phyloP scores from a whole-genome alignment of 495 filamentous ascomycete genomes.

The Polyplosphaeria fusca region DNA sequence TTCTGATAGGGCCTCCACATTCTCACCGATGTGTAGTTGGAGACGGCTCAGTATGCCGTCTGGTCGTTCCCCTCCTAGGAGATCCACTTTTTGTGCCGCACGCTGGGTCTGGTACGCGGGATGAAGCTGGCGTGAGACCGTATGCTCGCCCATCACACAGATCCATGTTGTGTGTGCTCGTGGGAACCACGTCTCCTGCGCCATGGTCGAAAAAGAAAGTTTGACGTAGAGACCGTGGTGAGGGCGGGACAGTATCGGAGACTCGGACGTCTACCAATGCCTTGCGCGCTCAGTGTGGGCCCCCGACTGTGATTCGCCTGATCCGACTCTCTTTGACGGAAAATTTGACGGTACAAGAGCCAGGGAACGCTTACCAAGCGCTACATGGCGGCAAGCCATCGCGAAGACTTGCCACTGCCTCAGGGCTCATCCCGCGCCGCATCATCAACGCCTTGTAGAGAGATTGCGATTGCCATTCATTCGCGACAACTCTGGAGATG shows the following conservation, averaged over 20 bases:
- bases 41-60: no score
- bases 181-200: neutral
- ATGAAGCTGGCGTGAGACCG: neutral
- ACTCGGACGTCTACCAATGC: neutral
- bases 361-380: neutral
- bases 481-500: no score
- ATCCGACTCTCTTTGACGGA: neutral
- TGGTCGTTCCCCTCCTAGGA: no score
- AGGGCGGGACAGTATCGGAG: neutral
- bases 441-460: no score
- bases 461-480: no score
- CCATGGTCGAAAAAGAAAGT: neutral
- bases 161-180: neutral
- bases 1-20: no score
- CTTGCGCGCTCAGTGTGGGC: no score
- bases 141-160: neutral
- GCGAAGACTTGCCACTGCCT: neutral
- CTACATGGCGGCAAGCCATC: neutral
- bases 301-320: neutral
- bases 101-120: neutral
- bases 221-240: neutral
- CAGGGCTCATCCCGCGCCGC: no score
- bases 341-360: neutral
- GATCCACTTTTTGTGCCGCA: no score
- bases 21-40: no score